Evolutionary conservation across 192 early-diverging fungal genomes (phyloP), one percentile per base, ranked within the genome.

Genomic region (Coemansia sp.): DNA sequence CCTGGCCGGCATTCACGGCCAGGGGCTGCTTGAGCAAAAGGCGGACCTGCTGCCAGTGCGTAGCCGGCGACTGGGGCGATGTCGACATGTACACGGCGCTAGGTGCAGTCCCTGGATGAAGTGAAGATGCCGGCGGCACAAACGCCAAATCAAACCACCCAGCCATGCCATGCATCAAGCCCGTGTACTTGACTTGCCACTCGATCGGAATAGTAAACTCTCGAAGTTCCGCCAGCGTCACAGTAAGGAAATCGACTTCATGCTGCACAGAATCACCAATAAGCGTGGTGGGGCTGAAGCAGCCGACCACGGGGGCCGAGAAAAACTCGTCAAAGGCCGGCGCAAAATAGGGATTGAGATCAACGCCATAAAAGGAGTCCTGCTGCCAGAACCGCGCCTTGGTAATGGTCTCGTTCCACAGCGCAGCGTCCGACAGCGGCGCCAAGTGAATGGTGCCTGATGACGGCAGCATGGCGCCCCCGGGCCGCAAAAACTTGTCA

Each of bases 21-120:
- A 99, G 65, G 8, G 96, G 96, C 70, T 95, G 93, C 63, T 87
- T 86, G 26, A 96, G 83, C 51, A 98, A 56, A 68, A 98, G 87
- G 8, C 95, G 85, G 14, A 94, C 90, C 69, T 98, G 95, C 58
- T 98, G 95, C 96, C 96, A 99, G 63, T 99, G 96, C 5, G 96
- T 99, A 5, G 86, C 84, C 32, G 94, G 90, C 3, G 91, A 83
- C 23, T 81, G 55, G 5, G 95, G 95, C 6, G 81, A 79, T 6
- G 95, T 98, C 6, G 89, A 88, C 81, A 98, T 88, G n/a, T 82
- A 63, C n/a, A 84, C 82, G 32, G 84, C 81, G 4, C 81, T 83
- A 18, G 75, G 47, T 3, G 35, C 51, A 1, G 67, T 65, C 6
- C 72, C 65, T 25, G 51, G 39, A 15, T 53, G 60, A 55, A 63